Base-by-base conservation (phyloP, 495 filamentous ascomycete genomes). In the Neurospora sp. region DNA sequence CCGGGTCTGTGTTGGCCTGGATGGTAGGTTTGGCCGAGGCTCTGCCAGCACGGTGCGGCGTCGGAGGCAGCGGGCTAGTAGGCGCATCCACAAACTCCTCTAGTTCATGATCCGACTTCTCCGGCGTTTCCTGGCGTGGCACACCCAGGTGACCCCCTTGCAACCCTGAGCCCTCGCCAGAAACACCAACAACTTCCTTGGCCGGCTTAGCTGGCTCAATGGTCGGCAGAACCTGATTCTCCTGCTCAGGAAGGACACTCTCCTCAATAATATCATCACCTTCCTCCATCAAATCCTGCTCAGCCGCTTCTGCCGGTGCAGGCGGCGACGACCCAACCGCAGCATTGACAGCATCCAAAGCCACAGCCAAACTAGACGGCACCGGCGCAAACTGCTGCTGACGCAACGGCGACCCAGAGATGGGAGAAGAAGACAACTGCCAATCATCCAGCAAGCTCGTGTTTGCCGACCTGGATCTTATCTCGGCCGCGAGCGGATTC, bases 401-500 rank as follows among this genome's bases (percentile, higher is more conserved):
- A 0, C 54, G 11, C 54, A 66, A 66, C 37, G 85, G 85, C 4
- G 85, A 86, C 7, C 84, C 84, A 0, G 80, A 82, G 17, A 85
- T 73, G 9, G 85, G 85, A 7, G 85, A 86, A 2, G 85, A 86
- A 9, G 82, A 82, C 38, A 85, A 81, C 15, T 83, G 82, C 77
- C 84, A 85, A 21, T 84, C 83, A 28, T 84, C 81, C n/a, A 85
- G 73, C 13, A 84, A 70, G 71, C 74, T 82, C 39, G 75, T 80
- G 69, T 78, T 83, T 19, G 75, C 79, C 43, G 82, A 83, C 39
- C 81, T 80, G 21, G 84, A 83, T 39, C 78, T 74, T 75, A 87
- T 86, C 74, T 86, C 84, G 11, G 81, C 81, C 31, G 85, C 81
- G 38, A 87, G 72, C 1, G 82, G 77, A 42, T 98, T 85, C 17